Evolutionary conservation across 2,329 filamentous ascomycete genomes (phyloP), one percentile per base, ranked within the genome.

Genomic region (Monosporascus sp.): DNA sequence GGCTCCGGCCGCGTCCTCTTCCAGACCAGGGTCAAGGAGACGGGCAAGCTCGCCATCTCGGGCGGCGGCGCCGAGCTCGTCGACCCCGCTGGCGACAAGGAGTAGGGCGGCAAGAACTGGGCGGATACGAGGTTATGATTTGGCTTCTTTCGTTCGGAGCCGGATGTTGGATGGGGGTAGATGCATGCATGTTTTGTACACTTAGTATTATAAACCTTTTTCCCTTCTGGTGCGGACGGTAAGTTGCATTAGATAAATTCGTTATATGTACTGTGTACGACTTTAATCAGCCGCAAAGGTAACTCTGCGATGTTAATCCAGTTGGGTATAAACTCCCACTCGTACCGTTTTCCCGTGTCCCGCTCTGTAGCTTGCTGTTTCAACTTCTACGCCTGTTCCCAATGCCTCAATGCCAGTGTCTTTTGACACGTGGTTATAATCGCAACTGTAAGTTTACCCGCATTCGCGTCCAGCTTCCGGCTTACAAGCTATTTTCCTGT

Each of bases 11-110:
- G 83, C 69, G 81, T 96, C 52, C 74, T 92, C 58, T 96, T 96
- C 81, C 90, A 95, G 80, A 83, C 84, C 52, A 91, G 85, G 73
- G 90, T 96, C 59, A 91, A 92, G 76, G 91, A 96, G 81, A 96
- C 91, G 52, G 91, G 91, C 65, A 96, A 95, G 81, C 76, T 90
- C 64, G 90, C 88, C 56, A 95, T 96, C 69, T 84, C 84, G 26
- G 89, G 88, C 20, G 91, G 86, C 6, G 91, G 88, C 31, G 90
- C 83, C 2, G 91, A 96, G 78, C 76, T 96, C 61, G 66, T 86
- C 27, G 63, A 62, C 7, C 31, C 31, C 11, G 9, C 31, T 11
- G 31, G 31, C 11, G 62, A 53, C 24, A 59, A 61, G 6, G 66
- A 67, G 11, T 5, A 31, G 59, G 62, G 38, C 6, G 56, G 64